These are phyloP conservation scores for Hyphodiscus sp. DNA, from an alignment of 2,329 filamentous ascomycete species.

Conservation along the genomic window DNA sequence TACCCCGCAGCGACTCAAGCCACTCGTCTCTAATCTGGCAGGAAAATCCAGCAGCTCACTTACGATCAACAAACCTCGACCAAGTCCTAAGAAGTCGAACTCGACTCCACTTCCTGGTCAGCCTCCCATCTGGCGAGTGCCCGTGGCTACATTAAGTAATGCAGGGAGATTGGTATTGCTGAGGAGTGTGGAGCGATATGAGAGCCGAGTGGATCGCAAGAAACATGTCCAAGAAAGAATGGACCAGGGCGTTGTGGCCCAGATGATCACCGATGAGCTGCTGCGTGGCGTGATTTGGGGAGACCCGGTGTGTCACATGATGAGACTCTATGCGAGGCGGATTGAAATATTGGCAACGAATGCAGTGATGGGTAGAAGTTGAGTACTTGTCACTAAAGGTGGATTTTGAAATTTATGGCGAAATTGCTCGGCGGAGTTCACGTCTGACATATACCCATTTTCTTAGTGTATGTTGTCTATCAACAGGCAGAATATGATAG, in stretches of 20 bases:
- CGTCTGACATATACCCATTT: conserved; percentile 5
- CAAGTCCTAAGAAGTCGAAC: conserved; percentile 18
- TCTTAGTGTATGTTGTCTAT: neutral
- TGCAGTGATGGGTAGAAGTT: conserved; percentile 46
- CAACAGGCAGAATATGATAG: no score
- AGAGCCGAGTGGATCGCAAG: conserved; percentile 36
- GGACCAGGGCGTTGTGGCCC: conserved; percentile 59
- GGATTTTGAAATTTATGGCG: neutral
- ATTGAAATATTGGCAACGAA: conserved; percentile 66
- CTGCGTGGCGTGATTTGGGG: conserved; percentile 70
- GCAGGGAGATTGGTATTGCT: conserved; percentile 65
- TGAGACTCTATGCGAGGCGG: conserved; percentile 68
- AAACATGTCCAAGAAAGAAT: conserved; percentile 42
- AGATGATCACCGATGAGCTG: conserved; percentile 60
- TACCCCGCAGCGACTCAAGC: conserved; percentile 14
- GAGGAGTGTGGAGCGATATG: conserved; percentile 40
- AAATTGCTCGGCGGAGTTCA: neutral
- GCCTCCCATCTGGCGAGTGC: conserved; percentile 56
- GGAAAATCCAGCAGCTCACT: conserved; percentile 20
- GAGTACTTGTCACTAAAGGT: conserved; percentile 1
- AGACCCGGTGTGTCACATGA: conserved; percentile 72
- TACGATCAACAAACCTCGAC: conserved; percentile 13
- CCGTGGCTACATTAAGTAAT: conserved; percentile 59
- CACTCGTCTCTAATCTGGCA: conserved; percentile 4
- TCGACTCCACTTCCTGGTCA: conserved; percentile 16